Base-by-base conservation (phyloP, 805 yeast species). In the Cyberlindnera bimundalis region DNA sequence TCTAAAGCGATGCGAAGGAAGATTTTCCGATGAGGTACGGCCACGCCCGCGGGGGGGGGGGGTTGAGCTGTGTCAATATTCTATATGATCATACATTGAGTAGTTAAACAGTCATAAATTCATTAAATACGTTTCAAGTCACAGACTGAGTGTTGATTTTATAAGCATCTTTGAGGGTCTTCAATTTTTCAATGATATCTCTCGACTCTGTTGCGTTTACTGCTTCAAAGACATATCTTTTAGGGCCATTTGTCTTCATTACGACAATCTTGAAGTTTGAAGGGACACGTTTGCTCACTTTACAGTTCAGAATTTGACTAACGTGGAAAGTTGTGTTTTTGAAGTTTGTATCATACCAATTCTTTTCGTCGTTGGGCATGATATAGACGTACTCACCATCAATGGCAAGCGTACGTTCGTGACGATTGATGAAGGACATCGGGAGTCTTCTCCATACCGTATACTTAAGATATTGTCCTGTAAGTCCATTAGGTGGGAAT, bases 331-430 rank as follows among this genome's bases (percentile, higher is more conserved):
- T 83, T 13, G 89, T 79, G 0, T 96, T 90, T 57, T 90, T 90
- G 51, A 84, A 76, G 25, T 45, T 54, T 59, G 72, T 61, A 39
- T 84, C 93, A 53, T 84, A 78, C 75, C 87, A 77, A 50, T 74
- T 76, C 43, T 78, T 71, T 44, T 86, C 91, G 52, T 85, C 88
- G 7, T 89, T 81, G 0, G 97, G 96, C 53, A 87, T 78, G 35
- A 91, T 76, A 54, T 90, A 91, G 12, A 91, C 78, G 55, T 88
- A 89, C 53, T 88, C 96, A n/a, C 97, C 98, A 61, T 91, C 98
- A 28, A 91, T 77, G 1, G 93, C 89, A 24, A 91, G 68, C 1
- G 89, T 77, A 52, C 93, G 78, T 52, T 89, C 95, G 46, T 86
- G 86, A 39, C 89, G 73, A 42, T 79, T 79, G 43, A 84, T 77